Evolutionary conservation across 495 filamentous ascomycete species (phyloP), one percentile per base, ranked within the genome.

Genomic region (Daldinia decipiens): DNA sequence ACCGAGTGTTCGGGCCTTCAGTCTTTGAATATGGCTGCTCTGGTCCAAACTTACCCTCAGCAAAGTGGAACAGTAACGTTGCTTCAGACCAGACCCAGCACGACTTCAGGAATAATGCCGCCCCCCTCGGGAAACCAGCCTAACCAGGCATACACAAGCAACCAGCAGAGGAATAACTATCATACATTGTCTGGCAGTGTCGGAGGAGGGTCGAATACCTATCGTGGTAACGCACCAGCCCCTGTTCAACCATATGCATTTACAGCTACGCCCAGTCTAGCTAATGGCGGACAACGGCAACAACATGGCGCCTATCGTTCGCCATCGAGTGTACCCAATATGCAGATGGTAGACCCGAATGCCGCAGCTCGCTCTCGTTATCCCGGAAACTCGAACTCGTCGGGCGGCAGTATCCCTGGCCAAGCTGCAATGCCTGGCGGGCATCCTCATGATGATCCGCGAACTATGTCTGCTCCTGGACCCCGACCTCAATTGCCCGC

Each of bases 21-120:
- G 65, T 69, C 65, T 68, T 70, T 62, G 75, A 88, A 69, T 76
- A 97, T 97, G 93, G 93, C 93, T 83, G 92, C 93, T 81, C 87
- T 97, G 83, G 92, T 95, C 81, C 93, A 97, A 85, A 87, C 93
- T 68, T 94, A 94, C 78, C 91, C 93, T 74, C 88, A 92, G 81
- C 92, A 93, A 81, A 88, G 89, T 78, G 87, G 87, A 75, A 92
- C 91, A 67, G 87, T 92, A 75, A 91, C 91, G 60, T 89, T 95
- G 87, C 90, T 97, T 70, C 92, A 93, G 77, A 87, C 91, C 67
- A 89, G 91, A 73, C 90, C 93, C 57, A 81, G 82, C 65, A 90
- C 93, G 40, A 87, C 91, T 40, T 89, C 90, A 27, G 92, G 90
- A 68, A 86, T 87, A 62, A 83, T 91, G 72, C 82, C 87, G 71